Base-by-base conservation (phyloP, 176 grass and related monocot genomes). In the Eleusine coracana region DNA sequence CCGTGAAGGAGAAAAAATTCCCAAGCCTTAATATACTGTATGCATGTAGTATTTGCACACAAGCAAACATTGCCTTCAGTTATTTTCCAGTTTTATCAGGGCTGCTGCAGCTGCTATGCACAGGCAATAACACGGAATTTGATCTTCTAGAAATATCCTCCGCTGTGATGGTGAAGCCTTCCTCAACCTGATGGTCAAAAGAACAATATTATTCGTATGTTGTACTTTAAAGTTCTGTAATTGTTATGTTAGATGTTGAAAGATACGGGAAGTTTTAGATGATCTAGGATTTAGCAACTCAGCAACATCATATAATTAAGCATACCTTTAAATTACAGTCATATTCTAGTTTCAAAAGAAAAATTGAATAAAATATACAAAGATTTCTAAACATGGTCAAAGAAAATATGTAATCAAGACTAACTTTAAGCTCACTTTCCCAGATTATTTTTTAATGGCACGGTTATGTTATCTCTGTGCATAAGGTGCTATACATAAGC, bases 111-210 rank as follows among this genome's bases (percentile, higher is more conserved):
- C 68, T 60, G 60, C 15, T 58, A 7, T 68, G 28, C 18, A n/a
- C 21, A 17, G 59, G 28, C 45, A 67, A 6, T 66, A 88, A 6
- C 27, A 14, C 86, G 48, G 10, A 28, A 29, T 20, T 84, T 16
- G 84, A 68, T 77, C 86, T 84, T 31, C 75, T 81, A 39, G 74
- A 11, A 10, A 84, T 84, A 60, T 88, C 86, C 60, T 74, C 86
- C 5, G 81, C 75, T 29, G 68, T 74, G 15, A 74, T 11, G 5
- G 16, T 84, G 41, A 74, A 84, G 10, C 75, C 49, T 20, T 79
- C 68, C 29, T 88, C 86, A 69, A 68, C 60, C 80, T 34, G 31
- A 34, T 87, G 79, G 67, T 38, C 25, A 76, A 70, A 81, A 7
- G 6, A 62, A 46, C 11, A 70, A 28, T 37, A 28, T 37, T 7